These are phyloP conservation scores for Cynanchum wilfordii DNA, from an alignment of 257 asterid genomes.

Conservation along the genomic window DNA sequence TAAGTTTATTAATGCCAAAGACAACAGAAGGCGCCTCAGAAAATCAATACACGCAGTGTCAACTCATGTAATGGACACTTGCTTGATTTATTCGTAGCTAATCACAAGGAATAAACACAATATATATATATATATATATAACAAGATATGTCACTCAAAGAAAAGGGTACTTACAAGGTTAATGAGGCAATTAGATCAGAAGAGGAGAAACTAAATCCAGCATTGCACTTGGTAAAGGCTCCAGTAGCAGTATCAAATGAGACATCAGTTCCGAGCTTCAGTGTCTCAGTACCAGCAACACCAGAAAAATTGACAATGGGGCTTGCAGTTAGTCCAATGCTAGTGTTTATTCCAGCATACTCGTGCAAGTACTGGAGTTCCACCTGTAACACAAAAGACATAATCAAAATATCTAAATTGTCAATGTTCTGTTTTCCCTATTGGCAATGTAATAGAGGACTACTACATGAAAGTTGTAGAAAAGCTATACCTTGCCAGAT, in stretches of 20 bases:
- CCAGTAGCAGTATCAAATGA: conserved; percentile 90
- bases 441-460: not conserved
- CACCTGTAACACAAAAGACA: conserved; percentile 43
- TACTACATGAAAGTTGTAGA: not conserved
- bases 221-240: conserved; percentile 66
- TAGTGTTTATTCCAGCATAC: conserved; percentile 83
- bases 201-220: conserved; percentile 59
- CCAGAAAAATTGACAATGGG: conserved; percentile 94
- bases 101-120: not conserved
- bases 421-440: not conserved
- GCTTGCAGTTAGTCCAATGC: conserved; percentile 79
- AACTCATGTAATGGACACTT: conserved; percentile 26
- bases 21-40: not conserved
- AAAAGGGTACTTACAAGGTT: conserved; percentile 51
- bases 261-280: conserved; percentile 75
- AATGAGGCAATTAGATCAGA: conserved; percentile 82
- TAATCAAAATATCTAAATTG: not conserved
- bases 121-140: too few species aligned
- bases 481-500: conserved; percentile 73
- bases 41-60: not conserved
- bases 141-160: not conserved
- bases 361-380: conserved; percentile 95
- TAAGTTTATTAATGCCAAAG: not conserved
- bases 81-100: conserved; percentile 29
- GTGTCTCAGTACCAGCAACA: conserved; percentile 61